Evolutionary conservation across 495 filamentous ascomycete species (phyloP), one percentile per base, ranked within the genome.

Genomic region (Aspergillus baeticus): DNA sequence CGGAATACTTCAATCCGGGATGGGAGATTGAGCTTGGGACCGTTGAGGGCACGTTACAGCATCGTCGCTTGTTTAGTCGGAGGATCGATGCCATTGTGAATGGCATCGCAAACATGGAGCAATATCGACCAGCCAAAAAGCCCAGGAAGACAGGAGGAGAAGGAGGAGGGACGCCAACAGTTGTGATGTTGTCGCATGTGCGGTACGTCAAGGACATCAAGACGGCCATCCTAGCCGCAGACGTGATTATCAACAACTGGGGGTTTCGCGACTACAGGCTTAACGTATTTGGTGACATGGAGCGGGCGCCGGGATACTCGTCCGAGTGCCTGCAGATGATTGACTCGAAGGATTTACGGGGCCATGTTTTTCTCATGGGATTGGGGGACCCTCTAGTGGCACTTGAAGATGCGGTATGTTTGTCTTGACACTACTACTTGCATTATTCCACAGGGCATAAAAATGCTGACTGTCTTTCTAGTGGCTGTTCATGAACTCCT

Each of bases 71-170:
- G 3, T 87, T 86, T 62, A 64, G 61, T 10, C 73, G 84, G 26
- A 86, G 86, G 65, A 78, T 87, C 20, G 84, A 87, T 58, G 82
- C 84, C 0, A 82, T 87, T 14, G 83, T 86, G 48, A 87, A 87
- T 56, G 84, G 84, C 20, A 86, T 86, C 68, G 78, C 74, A 21
- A 78, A 87, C 62, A 85, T 85, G 82, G 71, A 82, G 54, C 79
- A 76, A 52, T 87, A 85, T 61, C 57, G 78, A 7, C 84, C 84
- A 0, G 77, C 84, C 33, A 29, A 29, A 29, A 70, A 81, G 49
- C 68, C 77, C 29, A 81, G 84, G 62, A 76, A 76, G 51, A 76
- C 81, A 1, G 67, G 76, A 42, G n/a, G n/a, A n/a, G n/a, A n/a
- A n/a, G n/a, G n/a, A n/a, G n/a, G n/a, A n/a, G n/a, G n/a, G n/a